Base-by-base conservation (phyloP, 495 filamentous ascomycete species). In the Tuber umbilicatum region DNA sequence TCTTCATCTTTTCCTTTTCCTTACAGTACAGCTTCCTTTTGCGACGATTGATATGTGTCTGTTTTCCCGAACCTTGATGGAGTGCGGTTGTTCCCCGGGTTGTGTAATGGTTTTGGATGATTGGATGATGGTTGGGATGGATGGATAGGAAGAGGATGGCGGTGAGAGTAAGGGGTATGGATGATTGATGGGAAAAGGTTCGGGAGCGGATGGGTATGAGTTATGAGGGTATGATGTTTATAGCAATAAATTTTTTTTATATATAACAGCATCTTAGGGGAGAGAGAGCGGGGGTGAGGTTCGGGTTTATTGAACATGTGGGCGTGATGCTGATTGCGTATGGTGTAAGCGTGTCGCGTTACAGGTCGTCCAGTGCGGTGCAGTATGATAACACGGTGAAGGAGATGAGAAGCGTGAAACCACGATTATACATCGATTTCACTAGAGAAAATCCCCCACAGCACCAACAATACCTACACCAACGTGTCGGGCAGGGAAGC, bases 201-300 rank as follows among this genome's bases (percentile, higher is more conserved):
- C 55, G 55, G 55, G 55, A 64, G 55, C 55, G n/a, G 55, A 64
- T 64, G 55, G 27, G 12, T 64, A 64, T 64, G 55, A 31, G 55
- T 64, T 64, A 64, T 64, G 55, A 55, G 55, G 12, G n/a, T 27
- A 64, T 35, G 55, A 64, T 64, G 55, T 64, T 1, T 64, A 64
- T 64, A 64, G 55, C 55, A 64, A 64, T 64, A 31, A 64, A 64
- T 12, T 2, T 31, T 31, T 64, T 64, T 64, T 64, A 31, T 55
- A 12, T 40, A 9, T 7, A 40, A 40, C 10, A 40, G 6, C 39
- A 40, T 7, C 0, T 7, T 50, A n/a, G 1, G 2, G 5, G 6
- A 21, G 45, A 50, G 45, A 10, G 21, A 2, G 45, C 23, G 5
- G 21, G 45, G 23, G 19, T 9, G 21, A 23, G 6, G 45, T 23